Conservation (phyloP, 2,329 filamentous ascomycete species). For the Chaetomiaceae sp. region DNA sequence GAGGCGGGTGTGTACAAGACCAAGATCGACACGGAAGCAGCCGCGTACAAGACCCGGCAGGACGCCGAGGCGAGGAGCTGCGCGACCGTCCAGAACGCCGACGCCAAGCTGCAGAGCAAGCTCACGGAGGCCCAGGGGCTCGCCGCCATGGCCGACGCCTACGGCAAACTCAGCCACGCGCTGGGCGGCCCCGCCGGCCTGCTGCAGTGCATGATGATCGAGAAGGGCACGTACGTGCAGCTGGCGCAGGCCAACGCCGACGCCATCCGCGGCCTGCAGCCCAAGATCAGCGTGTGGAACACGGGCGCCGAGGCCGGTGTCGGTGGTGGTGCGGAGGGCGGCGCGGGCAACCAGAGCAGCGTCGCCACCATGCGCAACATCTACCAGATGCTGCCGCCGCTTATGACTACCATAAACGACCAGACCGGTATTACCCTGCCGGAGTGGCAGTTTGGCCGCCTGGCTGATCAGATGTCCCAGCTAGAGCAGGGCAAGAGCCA, state of each 20-base stretch:
- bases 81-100: conserved; percentile 42
- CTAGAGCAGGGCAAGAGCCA: not conserved
- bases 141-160: conserved; percentile 72
- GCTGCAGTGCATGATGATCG: conserved; percentile 82
- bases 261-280: conserved; percentile 70
- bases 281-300: conserved; percentile 90
- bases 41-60: conserved; percentile 40
- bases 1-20: conserved; percentile 49
- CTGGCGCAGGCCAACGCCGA: conserved; percentile 72
- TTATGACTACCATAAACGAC: conserved; percentile 80
- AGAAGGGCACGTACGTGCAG: conserved; percentile 70
- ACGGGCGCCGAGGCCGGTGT: conserved; percentile 53
- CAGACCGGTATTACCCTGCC: conserved; percentile 80
- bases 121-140: conserved; percentile 74
- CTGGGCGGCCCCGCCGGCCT: conserved; percentile 74
- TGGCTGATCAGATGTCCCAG: conserved; percentile 30
- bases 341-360: conserved; percentile 36
- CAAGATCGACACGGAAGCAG: conserved; percentile 43
- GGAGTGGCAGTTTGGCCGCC: conserved; percentile 62
- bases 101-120: conserved; percentile 46
- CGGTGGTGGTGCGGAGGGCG: conserved; percentile 28
- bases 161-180: conserved; percentile 62
- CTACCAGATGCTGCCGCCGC: conserved; percentile 76
- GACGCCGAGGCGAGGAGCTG: conserved; percentile 38
- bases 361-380: conserved; percentile 70